Evolutionary conservation across 2,329 filamentous ascomycete genomes (phyloP), one percentile per base, ranked within the genome.

Genomic region (Cucurbitaria berberidis): DNA sequence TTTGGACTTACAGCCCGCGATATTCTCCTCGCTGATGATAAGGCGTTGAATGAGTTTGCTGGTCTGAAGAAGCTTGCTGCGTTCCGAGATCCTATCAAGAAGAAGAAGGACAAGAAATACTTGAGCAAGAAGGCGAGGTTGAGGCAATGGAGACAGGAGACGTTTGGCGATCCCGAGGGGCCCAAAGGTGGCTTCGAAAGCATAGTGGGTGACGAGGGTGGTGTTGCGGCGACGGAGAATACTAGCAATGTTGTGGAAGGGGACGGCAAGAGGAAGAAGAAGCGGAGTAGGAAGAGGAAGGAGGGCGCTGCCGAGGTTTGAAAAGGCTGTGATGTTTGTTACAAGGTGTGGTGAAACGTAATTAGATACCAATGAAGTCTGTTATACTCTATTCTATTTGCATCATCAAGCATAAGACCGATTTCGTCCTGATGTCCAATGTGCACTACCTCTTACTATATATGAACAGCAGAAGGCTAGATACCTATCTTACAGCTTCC

Each of bases 21-120:
- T 75, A 98, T 99, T 65, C 84, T 99, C 29, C 91, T 96, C 62
- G 91, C 93, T 0, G 89, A 89, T 39, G 95, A 99, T 77, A 81
- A 86, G 41, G 86, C 88, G 48, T 85, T 99, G 60, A 99, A 99
- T 75, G 83, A 93, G 61, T 99, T 89, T 70, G 93, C 89, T 5
- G 93, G 95, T 6, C 80, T 99, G 68, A 99, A 99, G 83, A 98
- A 97, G 79, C 84, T 97, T 54, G 93, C 93, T 4, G 82, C 90
- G 5, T 99, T 95, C 80, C 85, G 95, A 51, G 93, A 97, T 72
- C 80, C 82, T 3, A 90, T 93, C 67, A 95, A 96, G 83, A 98
- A 98, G 82, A 83, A 84, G 63, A 89, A 88, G 67, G 95, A 99
- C 71, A 86, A 87, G 78, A 96, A 96, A 82, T 84, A 85, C 66